Evolutionary conservation across 176 grass and related monocot genomes (phyloP), one percentile per base, ranked within the genome.

Genomic region (Eragrostis nindensis): DNA sequence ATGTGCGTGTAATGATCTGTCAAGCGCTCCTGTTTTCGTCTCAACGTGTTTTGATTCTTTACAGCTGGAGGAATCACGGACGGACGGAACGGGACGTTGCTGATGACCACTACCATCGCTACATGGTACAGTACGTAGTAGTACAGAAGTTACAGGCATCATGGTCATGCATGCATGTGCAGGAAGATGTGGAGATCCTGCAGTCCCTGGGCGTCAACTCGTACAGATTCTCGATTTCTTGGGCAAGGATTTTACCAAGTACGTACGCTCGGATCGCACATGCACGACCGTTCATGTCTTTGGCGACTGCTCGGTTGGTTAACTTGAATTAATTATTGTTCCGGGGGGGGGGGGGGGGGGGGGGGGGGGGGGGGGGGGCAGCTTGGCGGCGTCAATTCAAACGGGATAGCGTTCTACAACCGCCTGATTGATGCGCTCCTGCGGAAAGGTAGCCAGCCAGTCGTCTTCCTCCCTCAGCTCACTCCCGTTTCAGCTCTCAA

Each of bases 101-200:
- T 9, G 92, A 89, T 42, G 92, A 94, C 48, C 92, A 94, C 68
- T 94, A 91, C 75, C 92, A 94, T 59, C 86, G 74, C 13, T 94
- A 84, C 66, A 75, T 82, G 88, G 92, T 96, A 30, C 4, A 21
- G 4, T 1, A n/a, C 6, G 17, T n/a, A 15, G 5, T 16, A 53
- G 5, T 53, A 53, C 53, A 22, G 21, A 56, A 10, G n/a, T n/a
- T 36, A 36, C 4, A 36, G 32, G 12, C 53, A 57, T 24, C n/a
- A n/a, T n/a, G n/a, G n/a, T n/a, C n/a, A n/a, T n/a, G 9, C 21
- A 11, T 24, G n/a, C 32, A 47, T 10, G 12, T 11, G 46, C 46
- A 95, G 93, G 87, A 70, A 5, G 90, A 95, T 65, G 49, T 95
- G 19, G 85, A 90, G 26, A 71, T 86, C 42, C 86, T 90, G 90